phyloP scores from a whole-genome alignment of 139 green algal genomes.

The Chlorella sp. region DNA sequence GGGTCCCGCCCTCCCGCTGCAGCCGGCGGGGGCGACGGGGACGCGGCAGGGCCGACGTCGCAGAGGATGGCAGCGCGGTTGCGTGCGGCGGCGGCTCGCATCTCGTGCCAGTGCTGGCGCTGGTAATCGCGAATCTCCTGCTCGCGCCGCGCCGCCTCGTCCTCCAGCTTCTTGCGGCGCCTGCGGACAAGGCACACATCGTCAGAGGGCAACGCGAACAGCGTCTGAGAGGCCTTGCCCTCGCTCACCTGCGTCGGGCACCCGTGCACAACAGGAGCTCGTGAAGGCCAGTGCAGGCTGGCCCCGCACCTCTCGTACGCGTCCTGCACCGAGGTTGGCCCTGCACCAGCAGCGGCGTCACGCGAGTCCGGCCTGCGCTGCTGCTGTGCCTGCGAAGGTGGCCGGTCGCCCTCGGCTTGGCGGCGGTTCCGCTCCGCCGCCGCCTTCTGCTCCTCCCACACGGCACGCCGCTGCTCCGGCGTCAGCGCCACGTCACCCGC shows the following conservation, averaged over 20 bases:
- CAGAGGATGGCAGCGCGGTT: conserved; percentile 18
- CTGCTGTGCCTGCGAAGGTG: conserved; percentile 10
- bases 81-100: conserved; percentile 34
- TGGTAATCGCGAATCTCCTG: conserved; percentile 34
- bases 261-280: no score
- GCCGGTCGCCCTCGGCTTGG: no score
- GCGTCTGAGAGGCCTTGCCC: no score
- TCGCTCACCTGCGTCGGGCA: no score
- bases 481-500: conserved; percentile 1
- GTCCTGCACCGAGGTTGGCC: conserved; percentile 2
- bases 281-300: not conserved
- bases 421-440: conserved; percentile 44
- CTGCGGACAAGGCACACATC: not conserved
- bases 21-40: no score
- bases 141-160: conserved; percentile 17
- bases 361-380: conserved; percentile 9
- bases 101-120: conserved; percentile 36
- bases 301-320: conserved; percentile 5
- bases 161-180: conserved; percentile 9
- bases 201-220: no score
- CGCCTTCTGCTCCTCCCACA: conserved; percentile 47
- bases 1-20: no score
- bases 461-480: conserved; percentile 32
- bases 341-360: no score
- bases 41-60: no score